These are phyloP conservation scores for Diplogelasinospora grovesii DNA, from an alignment of 495 filamentous ascomycete species.

Conservation along the genomic window DNA sequence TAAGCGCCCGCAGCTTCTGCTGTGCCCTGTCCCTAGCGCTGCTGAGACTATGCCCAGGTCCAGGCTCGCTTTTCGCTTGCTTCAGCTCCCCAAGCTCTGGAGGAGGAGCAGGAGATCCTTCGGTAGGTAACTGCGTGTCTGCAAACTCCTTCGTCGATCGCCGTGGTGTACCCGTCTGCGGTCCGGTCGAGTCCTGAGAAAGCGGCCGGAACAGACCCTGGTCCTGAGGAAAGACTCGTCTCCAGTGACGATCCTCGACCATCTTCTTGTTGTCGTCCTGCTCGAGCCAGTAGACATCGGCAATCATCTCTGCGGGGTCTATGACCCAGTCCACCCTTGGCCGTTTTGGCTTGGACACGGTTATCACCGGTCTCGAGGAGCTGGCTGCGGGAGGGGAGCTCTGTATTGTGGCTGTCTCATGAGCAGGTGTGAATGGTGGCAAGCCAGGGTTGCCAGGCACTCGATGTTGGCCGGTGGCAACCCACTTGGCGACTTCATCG, in stretches of 20 bases:
- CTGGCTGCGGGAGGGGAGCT: slow-evolving; percentile 24
- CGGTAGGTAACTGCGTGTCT: slow-evolving; percentile 7
- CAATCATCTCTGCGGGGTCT: slow-evolving; percentile 71
- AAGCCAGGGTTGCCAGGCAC: slow-evolving; percentile 46
- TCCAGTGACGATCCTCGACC: slow-evolving; percentile 67
- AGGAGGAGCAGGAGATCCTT: too few relatives aligned
- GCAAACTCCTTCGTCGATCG: slow-evolving; percentile 19
- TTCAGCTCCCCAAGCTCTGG: too few relatives aligned
- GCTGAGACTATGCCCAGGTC: slow-evolving; percentile 23
- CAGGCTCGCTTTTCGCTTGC: slow-evolving; percentile 22
- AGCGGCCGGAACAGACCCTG: slow-evolving; percentile 17
- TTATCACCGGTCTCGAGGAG: slow-evolving; percentile 21
- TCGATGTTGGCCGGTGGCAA: slow-evolving; percentile 25
- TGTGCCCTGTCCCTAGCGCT: slow-evolving; percentile 38
- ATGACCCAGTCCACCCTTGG: slow-evolving; percentile 74
- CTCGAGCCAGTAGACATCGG: slow-evolving; percentile 81
- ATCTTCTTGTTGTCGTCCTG: slow-evolving; percentile 65
- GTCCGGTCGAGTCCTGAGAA: slow-evolving; percentile 13
- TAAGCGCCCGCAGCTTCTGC: slow-evolving; percentile 44
- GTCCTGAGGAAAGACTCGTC: slow-evolving; percentile 55
- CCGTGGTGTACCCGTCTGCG: slow-evolving; percentile 11
- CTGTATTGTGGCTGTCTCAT: slow-evolving; percentile 25
- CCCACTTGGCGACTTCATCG: slow-evolving; percentile 53
- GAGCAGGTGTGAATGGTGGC: slow-evolving; percentile 47
- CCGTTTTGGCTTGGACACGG: slow-evolving; percentile 47